Evolutionary conservation across 306 rosid genomes (phyloP).

Genomic region (Bauhinia variegata): DNA sequence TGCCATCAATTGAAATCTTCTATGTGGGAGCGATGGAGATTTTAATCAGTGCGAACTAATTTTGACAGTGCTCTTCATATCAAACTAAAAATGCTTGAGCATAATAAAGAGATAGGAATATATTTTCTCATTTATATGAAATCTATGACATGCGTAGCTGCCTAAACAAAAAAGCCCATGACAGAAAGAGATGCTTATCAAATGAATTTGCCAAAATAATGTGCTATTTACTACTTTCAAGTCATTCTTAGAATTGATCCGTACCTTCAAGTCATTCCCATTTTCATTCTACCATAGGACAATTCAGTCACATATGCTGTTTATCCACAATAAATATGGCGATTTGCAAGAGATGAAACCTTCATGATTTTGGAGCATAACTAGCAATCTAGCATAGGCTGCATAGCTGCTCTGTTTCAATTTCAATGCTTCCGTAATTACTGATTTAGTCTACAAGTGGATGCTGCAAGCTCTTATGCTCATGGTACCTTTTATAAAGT

Average conservation of each 20-base stretch:
- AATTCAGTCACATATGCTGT: no score
- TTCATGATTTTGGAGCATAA: background rate
- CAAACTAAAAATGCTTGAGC: no score
- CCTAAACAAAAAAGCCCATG: no score
- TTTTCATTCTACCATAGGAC: no score
- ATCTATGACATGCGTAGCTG: no score
- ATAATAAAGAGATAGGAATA: no score
- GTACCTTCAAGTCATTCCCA: background rate
- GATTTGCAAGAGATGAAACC: no score
- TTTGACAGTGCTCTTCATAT: background rate
- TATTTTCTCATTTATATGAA: no score
- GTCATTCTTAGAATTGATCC: no score
- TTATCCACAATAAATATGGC: no score
- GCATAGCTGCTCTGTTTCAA: background rate
- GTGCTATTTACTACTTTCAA: background rate
- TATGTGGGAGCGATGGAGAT: background rate
- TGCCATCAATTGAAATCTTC: constrained; percentile 4
- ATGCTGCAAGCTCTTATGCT: no score
- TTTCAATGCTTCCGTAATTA: background rate
- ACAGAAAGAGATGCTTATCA: background rate
- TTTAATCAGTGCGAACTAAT: background rate
- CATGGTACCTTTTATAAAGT: constrained; percentile 22
- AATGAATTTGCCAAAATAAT: background rate
- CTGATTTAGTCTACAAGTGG: background rate
- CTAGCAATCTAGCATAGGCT: background rate